These are phyloP conservation scores for Xerocomus brunneocitrinus DNA, from an alignment of 768 basidiomycete species.

Conservation along the genomic window DNA sequence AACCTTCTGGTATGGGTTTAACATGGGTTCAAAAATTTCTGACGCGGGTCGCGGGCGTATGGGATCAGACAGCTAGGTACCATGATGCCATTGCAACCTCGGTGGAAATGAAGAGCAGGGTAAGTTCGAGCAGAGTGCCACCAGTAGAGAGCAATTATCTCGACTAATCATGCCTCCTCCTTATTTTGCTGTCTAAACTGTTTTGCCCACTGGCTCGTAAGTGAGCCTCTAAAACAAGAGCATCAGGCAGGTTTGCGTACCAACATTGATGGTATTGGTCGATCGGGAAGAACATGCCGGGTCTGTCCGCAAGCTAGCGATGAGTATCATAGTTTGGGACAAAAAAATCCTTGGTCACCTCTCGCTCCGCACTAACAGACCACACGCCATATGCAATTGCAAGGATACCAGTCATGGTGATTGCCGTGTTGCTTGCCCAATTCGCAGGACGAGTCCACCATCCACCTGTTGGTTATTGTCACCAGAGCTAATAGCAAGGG, in stretches of 20 bases:
- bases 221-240: slow-evolving; percentile 2
- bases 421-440: slow-evolving; percentile 82
- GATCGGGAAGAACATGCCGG: slow-evolving; percentile 54
- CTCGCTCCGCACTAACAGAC: slow-evolving; percentile 69
- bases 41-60: neutral
- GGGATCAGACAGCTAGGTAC: neutral
- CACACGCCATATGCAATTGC: slow-evolving; percentile 64
- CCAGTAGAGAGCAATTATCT: neutral
- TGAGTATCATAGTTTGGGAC: slow-evolving; percentile 5
- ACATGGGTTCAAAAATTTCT: neutral
- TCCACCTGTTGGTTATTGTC: slow-evolving; percentile 53
- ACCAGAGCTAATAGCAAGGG: neutral
- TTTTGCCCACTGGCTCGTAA: slow-evolving; percentile 42
- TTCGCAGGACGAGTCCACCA: slow-evolving; percentile 94
- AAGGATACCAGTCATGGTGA: slow-evolving; percentile 65
- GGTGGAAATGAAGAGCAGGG: neutral
- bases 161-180: slow-evolving; percentile 8
- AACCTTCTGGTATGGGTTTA: neutral
- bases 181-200: slow-evolving; percentile 38
- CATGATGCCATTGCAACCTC: neutral
- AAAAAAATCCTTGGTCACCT: slow-evolving; percentile 43
- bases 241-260: slow-evolving; percentile 38
- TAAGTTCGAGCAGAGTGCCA: neutral
- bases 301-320: slow-evolving; percentile 35
- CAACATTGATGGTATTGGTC: slow-evolving; percentile 75